phyloP scores from a whole-genome alignment of 257 asterid species.

The Pogostemon cablin region DNA sequence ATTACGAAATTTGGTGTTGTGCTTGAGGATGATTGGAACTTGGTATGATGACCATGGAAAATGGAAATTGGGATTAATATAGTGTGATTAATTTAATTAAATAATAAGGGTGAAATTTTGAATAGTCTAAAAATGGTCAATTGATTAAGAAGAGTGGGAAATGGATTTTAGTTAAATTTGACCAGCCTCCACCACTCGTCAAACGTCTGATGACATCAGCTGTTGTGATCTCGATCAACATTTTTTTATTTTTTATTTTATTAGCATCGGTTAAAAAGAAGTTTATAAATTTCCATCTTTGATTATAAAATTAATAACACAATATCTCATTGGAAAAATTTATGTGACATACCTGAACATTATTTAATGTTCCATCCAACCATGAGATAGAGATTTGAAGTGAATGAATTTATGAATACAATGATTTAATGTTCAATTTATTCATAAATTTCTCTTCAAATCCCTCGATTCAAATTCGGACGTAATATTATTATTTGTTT shows the following conservation, averaged over 20 bases:
- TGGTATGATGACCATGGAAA: conserved; percentile 29
- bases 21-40: conserved; percentile 9
- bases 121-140: conserved; percentile 3
- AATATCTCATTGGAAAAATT: too few species aligned
- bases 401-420: too few species aligned
- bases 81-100: conserved; percentile 7
- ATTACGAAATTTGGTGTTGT: neutral
- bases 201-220: conserved; percentile 6
- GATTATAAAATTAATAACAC: too few species aligned
- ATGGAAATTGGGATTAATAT: conserved; percentile 30
- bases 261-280: too few species aligned
- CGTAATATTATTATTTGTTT: too few species aligned
- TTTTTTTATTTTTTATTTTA: neutral
- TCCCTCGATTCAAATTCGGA: too few species aligned
- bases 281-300: too few species aligned
- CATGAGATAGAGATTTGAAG: too few species aligned
- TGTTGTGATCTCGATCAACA: neutral
- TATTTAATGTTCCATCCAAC: too few species aligned
- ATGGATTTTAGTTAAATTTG: conserved; percentile 28
- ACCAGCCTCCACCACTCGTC: conserved; percentile 22
- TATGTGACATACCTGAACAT: too few species aligned
- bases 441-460: too few species aligned
- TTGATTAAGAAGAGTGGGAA: neutral
- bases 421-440: too few species aligned
- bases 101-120: neutral